Base-by-base conservation (phyloP, 805 yeast genomes). In the Candida argentea region DNA sequence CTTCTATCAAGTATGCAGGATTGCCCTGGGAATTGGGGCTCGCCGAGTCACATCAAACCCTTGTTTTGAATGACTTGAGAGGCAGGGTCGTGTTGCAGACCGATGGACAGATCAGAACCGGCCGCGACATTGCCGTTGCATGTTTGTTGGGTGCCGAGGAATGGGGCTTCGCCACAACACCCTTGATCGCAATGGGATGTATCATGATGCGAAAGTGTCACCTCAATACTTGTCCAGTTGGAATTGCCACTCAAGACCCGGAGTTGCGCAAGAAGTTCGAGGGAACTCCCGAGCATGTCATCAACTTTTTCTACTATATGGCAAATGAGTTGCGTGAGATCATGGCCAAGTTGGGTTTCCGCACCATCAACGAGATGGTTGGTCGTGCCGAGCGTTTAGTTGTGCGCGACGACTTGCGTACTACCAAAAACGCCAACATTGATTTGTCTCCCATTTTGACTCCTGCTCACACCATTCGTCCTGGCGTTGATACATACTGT, bases 171-270 rank as follows among this genome's bases (percentile, higher is more conserved):
- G 98, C 98, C 16, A 89, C 98, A 16, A 78, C 95, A 39, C 97
- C 98, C 23, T 71, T 89, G 53, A 87, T 89, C 45, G 91, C 96
- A 19, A 74, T 89, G 87, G 97, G 97, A 37, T 89, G 98, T 67
- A 81, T 89, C 52, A 78, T 86, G 84, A 80, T 87, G 82, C 73
- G 95, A 61, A 84, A 81, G 66, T 84, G 96, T 52, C 97, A 89
- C 55, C 65, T 83, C 35, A 83, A 84, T 62, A 74, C 94, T 22
- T 89, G 98, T 60, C 95, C 98, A 16, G 98, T 89, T 27, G 98
- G 98, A 61, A 83, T 89, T 63, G 98, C 98, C 25, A 89, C 98
- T 17, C 98, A 91, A 60, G 97, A 89, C 55, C 96, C 96, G 12
- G 84, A 76, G 41, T 69, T 89, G 42, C 75, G 98, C 61, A 73